These are phyloP conservation scores for Vinca major DNA, from an alignment of 305 asterid genomes.

Conservation along the genomic window DNA sequence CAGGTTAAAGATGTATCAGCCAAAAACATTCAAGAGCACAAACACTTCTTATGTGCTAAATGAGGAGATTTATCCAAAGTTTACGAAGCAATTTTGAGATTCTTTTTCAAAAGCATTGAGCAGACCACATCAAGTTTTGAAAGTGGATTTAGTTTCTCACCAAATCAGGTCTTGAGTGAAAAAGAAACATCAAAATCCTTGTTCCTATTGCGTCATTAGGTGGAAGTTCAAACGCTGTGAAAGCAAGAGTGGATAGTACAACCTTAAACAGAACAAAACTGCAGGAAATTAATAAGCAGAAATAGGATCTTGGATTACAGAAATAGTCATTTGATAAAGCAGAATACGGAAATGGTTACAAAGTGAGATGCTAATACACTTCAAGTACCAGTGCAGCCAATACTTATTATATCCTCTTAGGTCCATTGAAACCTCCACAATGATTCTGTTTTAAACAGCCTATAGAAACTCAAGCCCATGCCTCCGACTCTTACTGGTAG, in stretches of 20 bases:
- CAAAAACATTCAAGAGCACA: neutral
- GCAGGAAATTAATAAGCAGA: conserved; percentile 8
- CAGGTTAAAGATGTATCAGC: conserved; percentile 14
- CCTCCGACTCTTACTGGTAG: neutral
- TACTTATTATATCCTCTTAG: neutral
- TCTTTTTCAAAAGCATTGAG: neutral
- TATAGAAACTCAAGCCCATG: neutral
- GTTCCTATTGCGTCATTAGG: conserved; percentile 92
- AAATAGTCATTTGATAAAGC: neutral
- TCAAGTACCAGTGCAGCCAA: neutral
- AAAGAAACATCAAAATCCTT: conserved; percentile 70
- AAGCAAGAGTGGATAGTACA: conserved; percentile 81
- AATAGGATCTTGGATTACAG: neutral
- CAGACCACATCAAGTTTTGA: neutral
- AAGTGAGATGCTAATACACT: neutral
- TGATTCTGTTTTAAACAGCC: neutral
- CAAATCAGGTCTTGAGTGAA: conserved; percentile 93
- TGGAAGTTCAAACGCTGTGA: conserved; percentile 95
- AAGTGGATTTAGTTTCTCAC: conserved; percentile 34
- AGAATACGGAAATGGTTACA: neutral
- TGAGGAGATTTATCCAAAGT: neutral
- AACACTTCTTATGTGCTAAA: neutral
- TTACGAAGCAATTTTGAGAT: neutral
- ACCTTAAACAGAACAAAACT: conserved; percentile 50
- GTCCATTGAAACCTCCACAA: neutral